Evolutionary conservation across 2,329 filamentous ascomycete genomes (phyloP).

Genomic region (Aspergillus sp.): DNA sequence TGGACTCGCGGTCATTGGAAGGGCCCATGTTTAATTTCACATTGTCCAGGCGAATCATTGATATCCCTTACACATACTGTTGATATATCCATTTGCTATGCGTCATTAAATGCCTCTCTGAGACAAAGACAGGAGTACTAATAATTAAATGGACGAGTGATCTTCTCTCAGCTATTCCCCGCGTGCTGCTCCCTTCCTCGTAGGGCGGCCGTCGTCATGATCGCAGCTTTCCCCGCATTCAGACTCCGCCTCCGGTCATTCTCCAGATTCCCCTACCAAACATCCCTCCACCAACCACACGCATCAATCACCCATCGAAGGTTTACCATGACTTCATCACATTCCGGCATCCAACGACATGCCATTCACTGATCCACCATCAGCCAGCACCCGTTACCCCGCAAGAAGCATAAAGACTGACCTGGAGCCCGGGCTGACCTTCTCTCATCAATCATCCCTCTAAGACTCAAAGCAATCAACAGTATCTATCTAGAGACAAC

Average conservation of each 20-base stretch:
- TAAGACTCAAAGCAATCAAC: neutral
- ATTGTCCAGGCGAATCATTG: neutral
- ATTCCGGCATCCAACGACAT: neutral
- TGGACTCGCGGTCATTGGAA: neutral
- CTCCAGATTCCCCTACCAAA: neutral
- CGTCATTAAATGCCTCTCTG: neutral
- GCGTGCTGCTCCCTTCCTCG: neutral
- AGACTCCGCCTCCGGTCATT: neutral
- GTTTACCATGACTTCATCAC: slow-evolving; percentile 8
- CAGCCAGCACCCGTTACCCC: neutral
- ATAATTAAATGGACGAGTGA: no score
- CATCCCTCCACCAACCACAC: neutral
- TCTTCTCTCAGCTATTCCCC: neutral
- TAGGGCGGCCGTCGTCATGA: slow-evolving; percentile 1
- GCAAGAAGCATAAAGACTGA: slow-evolving; percentile 1
- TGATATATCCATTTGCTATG: neutral
- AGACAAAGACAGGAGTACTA: neutral
- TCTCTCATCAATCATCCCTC: neutral
- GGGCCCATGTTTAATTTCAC: neutral
- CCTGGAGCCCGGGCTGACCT: neutral
- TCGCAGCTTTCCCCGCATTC: slow-evolving; percentile 11
- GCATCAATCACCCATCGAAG: neutral
- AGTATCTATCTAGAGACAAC: neutral
- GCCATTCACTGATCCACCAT: neutral
- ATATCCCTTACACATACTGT: slow-evolving; percentile 4